Percentiles rank a stretch among this genome's conserved stretches.
phyloP scores from a whole-genome alignment of 371 early-diverging fungal species.

The Blakeslea trispora region DNA sequence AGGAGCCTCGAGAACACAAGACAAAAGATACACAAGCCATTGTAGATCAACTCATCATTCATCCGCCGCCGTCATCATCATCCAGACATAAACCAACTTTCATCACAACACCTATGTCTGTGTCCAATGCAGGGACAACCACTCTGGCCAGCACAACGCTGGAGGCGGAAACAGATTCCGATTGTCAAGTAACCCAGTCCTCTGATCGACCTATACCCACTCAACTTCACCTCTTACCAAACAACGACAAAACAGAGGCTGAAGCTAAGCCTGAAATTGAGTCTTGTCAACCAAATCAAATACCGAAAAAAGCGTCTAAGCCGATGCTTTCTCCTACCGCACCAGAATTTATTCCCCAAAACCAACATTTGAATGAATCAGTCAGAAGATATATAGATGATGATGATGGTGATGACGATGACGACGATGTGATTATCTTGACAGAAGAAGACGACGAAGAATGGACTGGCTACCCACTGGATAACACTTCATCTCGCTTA shows the following conservation, averaged over 20 bases:
- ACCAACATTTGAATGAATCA: not conserved
- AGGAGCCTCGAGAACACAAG: not conserved
- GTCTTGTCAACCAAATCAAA: not conserved
- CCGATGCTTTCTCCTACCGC: conserved; percentile 26
- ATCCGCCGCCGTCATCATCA: conserved; percentile 3
- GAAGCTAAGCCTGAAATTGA: not conserved
- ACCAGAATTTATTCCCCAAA: conserved; percentile 37
- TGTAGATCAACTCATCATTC: conserved; percentile 5
- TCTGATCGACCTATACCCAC: too few species aligned
- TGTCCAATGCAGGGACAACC: too few species aligned
- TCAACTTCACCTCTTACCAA: not conserved
- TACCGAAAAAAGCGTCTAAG: not conserved
- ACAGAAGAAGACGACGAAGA: conserved; percentile 21
- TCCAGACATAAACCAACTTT: not conserved
- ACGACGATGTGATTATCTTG: not conserved
- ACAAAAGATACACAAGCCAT: not conserved
- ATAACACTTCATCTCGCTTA: conserved; percentile 1
- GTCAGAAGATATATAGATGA: not conserved
- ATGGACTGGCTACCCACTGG: conserved; percentile 29
- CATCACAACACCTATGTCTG: too few species aligned
- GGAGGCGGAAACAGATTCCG: too few species aligned
- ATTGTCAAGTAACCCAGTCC: too few species aligned
- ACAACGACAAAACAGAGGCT: not conserved
- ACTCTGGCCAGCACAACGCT: too few species aligned
- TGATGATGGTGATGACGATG: conserved; percentile 2